Conservation (phyloP, 495 filamentous ascomycete species). For the Choiromyces venosus region DNA sequence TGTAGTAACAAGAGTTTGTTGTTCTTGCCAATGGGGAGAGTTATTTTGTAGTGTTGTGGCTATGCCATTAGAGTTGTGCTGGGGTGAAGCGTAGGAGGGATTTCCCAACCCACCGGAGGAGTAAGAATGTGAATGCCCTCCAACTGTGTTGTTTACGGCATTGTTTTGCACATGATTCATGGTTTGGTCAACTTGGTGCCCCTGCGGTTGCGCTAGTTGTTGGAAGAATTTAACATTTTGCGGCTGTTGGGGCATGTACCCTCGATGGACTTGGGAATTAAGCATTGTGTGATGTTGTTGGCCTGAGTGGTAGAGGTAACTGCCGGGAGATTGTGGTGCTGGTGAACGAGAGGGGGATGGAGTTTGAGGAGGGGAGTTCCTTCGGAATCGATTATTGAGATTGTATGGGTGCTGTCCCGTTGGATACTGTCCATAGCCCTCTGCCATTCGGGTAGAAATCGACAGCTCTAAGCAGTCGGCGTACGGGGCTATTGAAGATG, state of each 20-base stretch:
- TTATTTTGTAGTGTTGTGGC: constrained; percentile 52
- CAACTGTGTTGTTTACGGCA: constrained; percentile 52
- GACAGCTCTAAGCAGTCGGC: constrained; percentile 26
- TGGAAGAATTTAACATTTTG: constrained; percentile 35
- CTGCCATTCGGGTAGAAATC: constrained; percentile 40
- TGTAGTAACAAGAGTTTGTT: constrained; percentile 70
- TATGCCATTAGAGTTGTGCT: constrained; percentile 71
- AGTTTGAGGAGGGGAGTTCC: constrained; percentile 49
- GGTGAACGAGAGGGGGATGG: constrained; percentile 67
- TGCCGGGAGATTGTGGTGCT: constrained; percentile 59
- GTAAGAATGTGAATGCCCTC: constrained; percentile 73
- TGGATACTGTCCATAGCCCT: constrained; percentile 43
- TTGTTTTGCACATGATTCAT: constrained; percentile 63
- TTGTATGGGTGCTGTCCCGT: constrained; percentile 27
- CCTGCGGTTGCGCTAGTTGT: constrained; percentile 59
- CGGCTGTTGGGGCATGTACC: constrained; percentile 53
- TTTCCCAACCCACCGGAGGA: constrained; percentile 66
- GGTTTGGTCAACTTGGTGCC: constrained; percentile 66
- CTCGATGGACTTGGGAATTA: constrained; percentile 59
- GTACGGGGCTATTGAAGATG: not conserved
- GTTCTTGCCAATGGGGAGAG: constrained; percentile 69
- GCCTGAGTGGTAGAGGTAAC: constrained; percentile 65
- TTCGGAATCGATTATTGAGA: constrained; percentile 28
- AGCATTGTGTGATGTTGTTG: constrained; percentile 69
- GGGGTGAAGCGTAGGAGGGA: constrained; percentile 54